A percentile compares a stretch with the other conserved stretches of the same genome.
Conservation (phyloP, 345 rosid species). For the Arabis alpina region DNA sequence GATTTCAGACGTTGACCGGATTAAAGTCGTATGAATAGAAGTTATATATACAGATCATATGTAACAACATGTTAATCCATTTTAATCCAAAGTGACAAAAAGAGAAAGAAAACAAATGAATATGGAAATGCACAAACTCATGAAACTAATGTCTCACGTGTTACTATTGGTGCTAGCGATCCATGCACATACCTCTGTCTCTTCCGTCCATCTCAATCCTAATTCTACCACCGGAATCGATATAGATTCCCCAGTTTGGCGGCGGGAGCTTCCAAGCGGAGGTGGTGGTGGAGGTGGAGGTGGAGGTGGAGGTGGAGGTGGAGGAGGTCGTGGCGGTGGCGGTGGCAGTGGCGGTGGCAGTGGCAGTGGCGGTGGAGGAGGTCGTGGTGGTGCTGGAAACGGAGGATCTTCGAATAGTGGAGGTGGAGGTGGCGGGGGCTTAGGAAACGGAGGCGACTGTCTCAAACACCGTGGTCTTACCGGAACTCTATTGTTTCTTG, state of each 20-base stretch:
- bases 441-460: slow-evolving; percentile 15
- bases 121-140: slow-evolving; percentile 18
- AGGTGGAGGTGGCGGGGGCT: neutral
- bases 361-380: slow-evolving; percentile 1
- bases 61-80: neutral
- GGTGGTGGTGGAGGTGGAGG: slow-evolving; percentile 18
- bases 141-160: slow-evolving; percentile 9
- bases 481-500: neutral
- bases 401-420: no score
- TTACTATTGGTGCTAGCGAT: slow-evolving; percentile 22
- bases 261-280: slow-evolving; percentile 27
- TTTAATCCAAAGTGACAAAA: neutral
- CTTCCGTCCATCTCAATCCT: slow-evolving; percentile 22
- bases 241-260: neutral
- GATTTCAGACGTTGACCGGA: slow-evolving; percentile 6
- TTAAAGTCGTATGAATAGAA: neutral
- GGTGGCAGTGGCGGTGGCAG: neutral
- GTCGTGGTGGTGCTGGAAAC: neutral
- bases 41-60: slow-evolving; percentile 13
- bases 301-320: slow-evolving; percentile 1
- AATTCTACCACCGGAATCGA: neutral
- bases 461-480: slow-evolving; percentile 19
- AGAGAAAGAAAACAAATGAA: neutral
- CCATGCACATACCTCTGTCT: slow-evolving; percentile 16
- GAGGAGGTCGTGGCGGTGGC: slow-evolving; percentile 1